Base-by-base conservation (phyloP, 2,329 filamentous ascomycete species). In the Aulographum hederae region DNA sequence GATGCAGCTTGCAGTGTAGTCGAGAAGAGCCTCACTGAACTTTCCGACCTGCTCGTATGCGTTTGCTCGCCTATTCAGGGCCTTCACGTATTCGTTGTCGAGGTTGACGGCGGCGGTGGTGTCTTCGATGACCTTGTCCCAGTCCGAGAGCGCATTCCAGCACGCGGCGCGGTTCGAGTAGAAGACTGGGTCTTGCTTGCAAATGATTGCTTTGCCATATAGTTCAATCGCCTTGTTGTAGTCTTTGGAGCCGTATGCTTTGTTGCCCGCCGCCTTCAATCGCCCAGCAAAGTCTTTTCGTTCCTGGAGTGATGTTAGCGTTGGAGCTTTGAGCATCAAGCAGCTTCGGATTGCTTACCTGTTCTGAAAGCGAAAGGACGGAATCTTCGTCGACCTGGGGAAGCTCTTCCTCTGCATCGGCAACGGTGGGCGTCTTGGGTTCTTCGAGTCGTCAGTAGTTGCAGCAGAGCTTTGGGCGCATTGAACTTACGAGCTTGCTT, bases 1-100 rank as follows among this genome's bases (percentile, higher is more conserved):
- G 54, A 98, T 98, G 62, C 89, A 98, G 60, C 86, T 94, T 36
- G 89, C 89, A 6, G 89, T 98, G 61, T 92, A 95, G 60, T 98
- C 89, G 40, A 98, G 70, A 6, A 98, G 74, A 28, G 89, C 86
- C 52, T 95, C 86, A 54, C 84, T 89, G 63, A 78, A 93, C 57
- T 77, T 78, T 46, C 76, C 76, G 28, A 89, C 71, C 54, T 94
- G 79, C 60, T 98, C 89, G 57, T 95, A 98, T 35, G 89, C 89
- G 51, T 91, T 91, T 34, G 89, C 89, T 46, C 89, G 74, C 48
- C 89, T 78, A 67, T 98, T 98, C 45, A 98, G 67, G 20, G 89
- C 89, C 66, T 98, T 95, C 56, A 98, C 75, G 54, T 98, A 98
- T 60, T 92, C 80, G 44, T 78, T 78, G 53, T 98, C 82, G 57